These are phyloP conservation scores for Gossypium raimondii DNA, from an alignment of 345 rosid species.

Conservation along the genomic window DNA sequence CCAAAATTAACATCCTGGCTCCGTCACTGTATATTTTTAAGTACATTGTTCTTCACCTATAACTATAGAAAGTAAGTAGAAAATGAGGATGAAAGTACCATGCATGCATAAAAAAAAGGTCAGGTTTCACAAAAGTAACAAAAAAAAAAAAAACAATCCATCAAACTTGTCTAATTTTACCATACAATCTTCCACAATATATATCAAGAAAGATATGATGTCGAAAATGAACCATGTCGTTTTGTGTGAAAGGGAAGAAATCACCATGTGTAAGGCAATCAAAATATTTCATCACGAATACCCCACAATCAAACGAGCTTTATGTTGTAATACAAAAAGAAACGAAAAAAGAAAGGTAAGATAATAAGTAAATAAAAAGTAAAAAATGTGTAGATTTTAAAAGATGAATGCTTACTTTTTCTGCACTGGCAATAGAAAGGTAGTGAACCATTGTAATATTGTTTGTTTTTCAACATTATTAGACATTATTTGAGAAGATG, in stretches of 20 bases:
- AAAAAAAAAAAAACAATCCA: neutral
- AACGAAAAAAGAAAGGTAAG: neutral
- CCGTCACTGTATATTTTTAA: no score
- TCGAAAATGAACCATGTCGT: neutral
- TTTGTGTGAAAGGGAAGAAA: neutral
- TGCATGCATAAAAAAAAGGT: no score
- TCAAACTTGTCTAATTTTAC: neutral
- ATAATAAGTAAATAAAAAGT: neutral
- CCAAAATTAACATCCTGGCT: no score
- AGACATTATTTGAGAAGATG: neutral
- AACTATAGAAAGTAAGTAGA: no score
- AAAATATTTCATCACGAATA: slow-evolving; percentile 8
- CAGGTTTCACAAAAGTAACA: no score
- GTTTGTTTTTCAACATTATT: neutral
- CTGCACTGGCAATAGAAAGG: neutral
- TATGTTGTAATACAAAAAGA: neutral
- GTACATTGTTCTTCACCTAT: no score
- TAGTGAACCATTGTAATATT: neutral
- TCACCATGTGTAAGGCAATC: neutral
- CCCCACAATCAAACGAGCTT: neutral
- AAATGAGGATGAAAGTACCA: no score
- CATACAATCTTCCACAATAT: neutral
- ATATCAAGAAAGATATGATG: neutral
- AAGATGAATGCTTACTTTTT: neutral
- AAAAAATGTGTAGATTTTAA: neutral